A percentile compares a stretch with the other conserved stretches of the same genome.
These are phyloP conservation scores for Curvularia eragrostidis DNA, from an alignment of 2,329 filamentous ascomycete species.

Conservation along the genomic window DNA sequence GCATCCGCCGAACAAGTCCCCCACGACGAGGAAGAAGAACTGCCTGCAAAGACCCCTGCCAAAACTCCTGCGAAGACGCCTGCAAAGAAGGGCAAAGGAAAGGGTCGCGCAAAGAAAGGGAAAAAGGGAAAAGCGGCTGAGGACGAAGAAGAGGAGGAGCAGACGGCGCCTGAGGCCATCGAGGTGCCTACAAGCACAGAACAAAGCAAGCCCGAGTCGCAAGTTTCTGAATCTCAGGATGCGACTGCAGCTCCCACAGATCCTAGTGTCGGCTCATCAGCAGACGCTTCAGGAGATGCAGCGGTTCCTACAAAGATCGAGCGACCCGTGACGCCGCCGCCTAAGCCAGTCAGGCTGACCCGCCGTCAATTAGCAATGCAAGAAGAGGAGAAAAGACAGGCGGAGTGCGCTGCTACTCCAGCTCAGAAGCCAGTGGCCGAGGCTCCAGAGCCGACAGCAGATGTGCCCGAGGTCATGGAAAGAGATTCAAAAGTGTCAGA, in stretches of 20 bases:
- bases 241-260: neutral
- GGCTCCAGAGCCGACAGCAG: slow-evolving; percentile 14
- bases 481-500: neutral
- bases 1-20: slow-evolving; percentile 27
- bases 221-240: slow-evolving; percentile 26
- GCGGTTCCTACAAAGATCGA: slow-evolving; percentile 30
- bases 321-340: slow-evolving; percentile 32
- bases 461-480: slow-evolving; percentile 8
- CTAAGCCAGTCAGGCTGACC: slow-evolving; percentile 42
- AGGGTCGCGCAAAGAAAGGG: slow-evolving; percentile 37
- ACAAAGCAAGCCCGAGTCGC: slow-evolving; percentile 29
- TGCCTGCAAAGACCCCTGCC: slow-evolving; percentile 36
- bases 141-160: slow-evolving; percentile 31
- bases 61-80: slow-evolving; percentile 45
- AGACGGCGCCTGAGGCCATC: slow-evolving; percentile 27
- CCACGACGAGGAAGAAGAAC: slow-evolving; percentile 18
- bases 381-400: slow-evolving; percentile 39
- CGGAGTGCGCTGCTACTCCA: slow-evolving; percentile 24
- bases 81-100: slow-evolving; percentile 38
- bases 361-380: slow-evolving; percentile 46
- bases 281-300: slow-evolving; percentile 33
- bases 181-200: slow-evolving; percentile 30
- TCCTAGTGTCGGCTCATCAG: neutral
- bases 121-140: slow-evolving; percentile 31
- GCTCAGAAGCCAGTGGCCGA: slow-evolving; percentile 10